These are phyloP conservation scores for Eustoma russellianum DNA, from an alignment of 257 asterid species.

Conservation along the genomic window DNA sequence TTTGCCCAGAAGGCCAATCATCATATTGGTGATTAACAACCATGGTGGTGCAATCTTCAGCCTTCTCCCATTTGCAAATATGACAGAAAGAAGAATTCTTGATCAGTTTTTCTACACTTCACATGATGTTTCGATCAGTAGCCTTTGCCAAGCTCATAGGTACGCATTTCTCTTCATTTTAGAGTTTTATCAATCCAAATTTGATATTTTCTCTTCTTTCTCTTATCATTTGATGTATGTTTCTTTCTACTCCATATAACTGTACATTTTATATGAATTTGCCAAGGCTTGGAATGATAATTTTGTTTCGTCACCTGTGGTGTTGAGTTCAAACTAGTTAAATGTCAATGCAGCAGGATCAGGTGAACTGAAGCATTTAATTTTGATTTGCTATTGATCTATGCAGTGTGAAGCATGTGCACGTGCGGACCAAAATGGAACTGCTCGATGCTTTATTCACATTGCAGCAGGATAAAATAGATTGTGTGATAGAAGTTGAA, in stretches of 20 bases:
- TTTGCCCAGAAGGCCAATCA: slow-evolving; percentile 68
- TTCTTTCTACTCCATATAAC: background rate
- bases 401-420: slow-evolving; percentile 78
- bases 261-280: background rate
- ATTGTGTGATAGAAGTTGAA: slow-evolving; percentile 81
- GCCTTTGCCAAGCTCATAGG: slow-evolving; percentile 84
- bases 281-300: background rate
- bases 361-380: too few species aligned
- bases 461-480: slow-evolving; percentile 56
- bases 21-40: slow-evolving; percentile 78
- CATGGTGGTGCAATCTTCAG: slow-evolving; percentile 98
- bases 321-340: background rate
- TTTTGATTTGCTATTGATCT: background rate
- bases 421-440: slow-evolving; percentile 53
- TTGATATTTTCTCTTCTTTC: background rate
- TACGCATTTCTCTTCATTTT: slow-evolving; percentile 14
- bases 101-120: slow-evolving; percentile 90
- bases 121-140: slow-evolving; percentile 62
- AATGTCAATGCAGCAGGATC: background rate
- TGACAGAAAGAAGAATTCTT: slow-evolving; percentile 45
- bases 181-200: background rate
- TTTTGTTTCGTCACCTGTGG: background rate
- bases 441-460: slow-evolving; percentile 56
- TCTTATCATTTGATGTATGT: background rate
- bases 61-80: slow-evolving; percentile 74